These are phyloP conservation scores for Cymbopogon citratus DNA, from an alignment of 176 grass and related monocot genomes.

Conservation along the genomic window DNA sequence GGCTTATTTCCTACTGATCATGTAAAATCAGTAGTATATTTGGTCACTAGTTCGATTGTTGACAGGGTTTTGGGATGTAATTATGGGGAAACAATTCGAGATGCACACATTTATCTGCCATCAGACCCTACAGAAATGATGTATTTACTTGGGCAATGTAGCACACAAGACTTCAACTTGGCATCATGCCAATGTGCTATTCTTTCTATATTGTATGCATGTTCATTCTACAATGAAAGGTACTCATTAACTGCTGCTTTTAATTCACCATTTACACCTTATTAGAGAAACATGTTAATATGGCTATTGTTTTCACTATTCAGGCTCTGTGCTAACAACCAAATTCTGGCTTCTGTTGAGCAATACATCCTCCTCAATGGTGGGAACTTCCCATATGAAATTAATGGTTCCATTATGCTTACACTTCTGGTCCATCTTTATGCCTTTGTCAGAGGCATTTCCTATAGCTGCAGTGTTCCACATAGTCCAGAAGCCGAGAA, in stretches of 20 bases:
- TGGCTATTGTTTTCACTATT: slow-evolving; percentile 27
- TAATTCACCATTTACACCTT: background rate
- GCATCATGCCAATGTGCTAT: slow-evolving; percentile 73
- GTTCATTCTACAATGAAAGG: slow-evolving; percentile 80
- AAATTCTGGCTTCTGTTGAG: slow-evolving; percentile 88
- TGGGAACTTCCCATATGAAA: slow-evolving; percentile 47
- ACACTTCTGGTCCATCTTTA: slow-evolving; percentile 83
- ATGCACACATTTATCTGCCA: slow-evolving; percentile 65
- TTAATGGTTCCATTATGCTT: slow-evolving; percentile 48
- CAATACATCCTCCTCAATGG: slow-evolving; percentile 88
- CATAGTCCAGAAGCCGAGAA: slow-evolving; percentile 81
- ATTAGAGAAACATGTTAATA: slow-evolving; percentile 4
- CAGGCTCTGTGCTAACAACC: slow-evolving; percentile 62
- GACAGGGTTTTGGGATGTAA: slow-evolving; percentile 62
- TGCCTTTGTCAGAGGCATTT: slow-evolving; percentile 65
- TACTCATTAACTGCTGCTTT: slow-evolving; percentile 32
- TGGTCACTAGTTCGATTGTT: slow-evolving; percentile 59
- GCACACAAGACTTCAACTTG: slow-evolving; percentile 63
- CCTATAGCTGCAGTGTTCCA: slow-evolving; percentile 29
- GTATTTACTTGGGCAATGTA: slow-evolving; percentile 73
- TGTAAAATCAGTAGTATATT: slow-evolving; percentile 78
- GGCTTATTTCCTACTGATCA: slow-evolving; percentile 69
- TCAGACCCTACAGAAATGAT: slow-evolving; percentile 74
- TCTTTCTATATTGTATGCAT: slow-evolving; percentile 72
- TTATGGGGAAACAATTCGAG: slow-evolving; percentile 77